These are phyloP conservation scores for Ceratocystis alfenasii DNA, from an alignment of 2,329 filamentous ascomycete species.

Conservation along the genomic window DNA sequence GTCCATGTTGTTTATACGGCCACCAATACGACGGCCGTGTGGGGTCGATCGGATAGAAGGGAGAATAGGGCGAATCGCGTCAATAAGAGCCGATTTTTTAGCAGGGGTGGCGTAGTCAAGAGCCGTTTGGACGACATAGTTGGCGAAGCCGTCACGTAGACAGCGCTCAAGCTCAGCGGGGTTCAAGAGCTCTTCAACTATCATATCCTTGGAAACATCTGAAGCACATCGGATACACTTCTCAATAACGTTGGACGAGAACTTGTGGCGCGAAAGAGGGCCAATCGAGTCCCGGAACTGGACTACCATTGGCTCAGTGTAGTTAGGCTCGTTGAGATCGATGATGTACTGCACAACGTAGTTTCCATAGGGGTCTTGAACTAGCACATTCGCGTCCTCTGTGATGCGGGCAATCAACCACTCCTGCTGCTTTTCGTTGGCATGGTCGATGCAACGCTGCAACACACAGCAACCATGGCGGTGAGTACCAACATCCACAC, in stretches of 20 bases:
- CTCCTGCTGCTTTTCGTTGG: conserved; percentile 76
- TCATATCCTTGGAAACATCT: conserved; percentile 58
- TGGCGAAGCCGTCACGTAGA: conserved; percentile 84
- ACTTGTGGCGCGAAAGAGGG: conserved; percentile 82
- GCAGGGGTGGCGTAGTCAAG: conserved; percentile 69
- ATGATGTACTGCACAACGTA: conserved; percentile 99
- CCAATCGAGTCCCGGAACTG: conserved; percentile 65
- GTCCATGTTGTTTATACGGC: conserved; percentile 63
- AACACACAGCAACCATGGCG: conserved; percentile 96
- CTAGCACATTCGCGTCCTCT: conserved; percentile 70
- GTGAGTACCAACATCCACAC: conserved; percentile 86
- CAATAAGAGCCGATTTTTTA: conserved; percentile 64
- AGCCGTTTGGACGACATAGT: conserved; percentile 96
- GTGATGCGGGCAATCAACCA: conserved; percentile 82
- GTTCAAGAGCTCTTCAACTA: conserved; percentile 70
- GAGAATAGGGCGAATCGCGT: conserved; percentile 73
- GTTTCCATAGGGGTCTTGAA: conserved; percentile 96
- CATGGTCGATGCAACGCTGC: conserved; percentile 96
- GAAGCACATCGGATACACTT: conserved; percentile 83
- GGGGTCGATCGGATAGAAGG: conserved; percentile 79
- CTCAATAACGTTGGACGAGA: conserved; percentile 98
- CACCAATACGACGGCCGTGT: conserved; percentile 84
- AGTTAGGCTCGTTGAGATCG: conserved; percentile 74
- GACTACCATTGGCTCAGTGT: conserved; percentile 77
- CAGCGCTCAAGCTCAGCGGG: conserved; percentile 74